Evolutionary conservation across 2,329 filamentous ascomycete genomes (phyloP), one percentile per base, ranked within the genome.

Genomic region (Talaromyces rugulosus): DNA sequence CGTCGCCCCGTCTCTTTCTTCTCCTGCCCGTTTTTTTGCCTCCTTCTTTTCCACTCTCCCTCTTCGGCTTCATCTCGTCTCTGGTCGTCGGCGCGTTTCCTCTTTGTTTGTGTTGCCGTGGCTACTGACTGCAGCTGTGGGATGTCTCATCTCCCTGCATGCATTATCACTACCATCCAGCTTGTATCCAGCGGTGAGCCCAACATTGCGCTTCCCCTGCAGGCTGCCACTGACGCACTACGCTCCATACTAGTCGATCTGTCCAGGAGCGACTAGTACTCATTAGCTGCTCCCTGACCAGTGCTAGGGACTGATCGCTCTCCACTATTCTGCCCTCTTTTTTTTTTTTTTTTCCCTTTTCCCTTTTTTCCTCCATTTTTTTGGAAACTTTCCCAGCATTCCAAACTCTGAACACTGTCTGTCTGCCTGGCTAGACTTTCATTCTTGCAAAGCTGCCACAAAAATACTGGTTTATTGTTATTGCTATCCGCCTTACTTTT

Each of bases 381-480:
- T 8, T 18, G 12, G 11, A 18, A 34, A 23, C 27, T 56, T 51
- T 40, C n/a, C 59, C 54, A 61, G 44, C 54, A 40, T 53, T 50
- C 51, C 34, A 14, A 5, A 16, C 14, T 12, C 34, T 23, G 23
- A 23, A 23, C 23, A 1, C 23, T 23, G 23, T 23, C 50, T 27
- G 18, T 14, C 4, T 12, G 12, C 12, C 23, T 1, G 23, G 4
- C 50, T 23, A 52, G 50, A 11, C 50, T 52, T 12, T 18, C 23
- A 14, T 8, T 12, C 33, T 12, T 8, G 12, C 12, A 7, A 36
- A 64, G 64, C 64, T 63, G 53, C 33, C 40, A 42, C 5, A 47
- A 47, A 27, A 47, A 27, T 12, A 27, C 23, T 8, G 23, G 66
- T 63, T 58, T 62, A 27, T 52, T 40, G 30, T 52, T 40, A 36